Evolutionary conservation across 495 filamentous ascomycete species (phyloP), one percentile per base, ranked within the genome.

Genomic region (Xylaria intraflava): DNA sequence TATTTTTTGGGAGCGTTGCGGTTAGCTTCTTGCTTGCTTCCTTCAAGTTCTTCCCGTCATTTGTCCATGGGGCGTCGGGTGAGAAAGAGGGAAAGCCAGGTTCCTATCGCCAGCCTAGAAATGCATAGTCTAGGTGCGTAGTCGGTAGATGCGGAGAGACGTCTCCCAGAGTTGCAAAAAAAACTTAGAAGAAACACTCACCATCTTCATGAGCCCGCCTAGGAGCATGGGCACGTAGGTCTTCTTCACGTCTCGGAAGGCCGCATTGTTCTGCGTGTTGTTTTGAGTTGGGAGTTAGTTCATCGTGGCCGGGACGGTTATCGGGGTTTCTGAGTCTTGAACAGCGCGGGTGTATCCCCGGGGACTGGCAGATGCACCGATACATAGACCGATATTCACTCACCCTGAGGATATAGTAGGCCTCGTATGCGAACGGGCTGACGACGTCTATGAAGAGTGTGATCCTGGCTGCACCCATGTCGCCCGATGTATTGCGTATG

Each of bases 371-470:
- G 6, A 24, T 19, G n/a, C 24, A 45, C 2, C 3, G 23, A 12
- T 7, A 2, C 20, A 36, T 33, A 2, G 14, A 12, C 12, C 35
- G 45, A 6, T 33, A 6, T 46, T 19, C 17, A 68, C 78, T 51
- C 66, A 84, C 85, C 50, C 70, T 70, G 39, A 84, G 59, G 3
- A 87, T 69, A 61, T 86, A 75, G 60, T 82, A 90, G 1, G 81
- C 86, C 57, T 81, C 71, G 50, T 87, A 88, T 0, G 78, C 80
- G 61, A 90, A 89, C 6, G 86, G 86, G 61, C 79, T 84, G 26
- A 89, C 78, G 27, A 83, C 76, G 66, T 88, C 86, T 30, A 88
- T 55, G 62, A 83, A 88, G 39, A 88, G 72, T 0, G 75, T 83
- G 38, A 89, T 75, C 66, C 83, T 80, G 17, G 83, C 79, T n/a